Base-by-base conservation (phyloP, 192 early-diverging fungal species). In the Chytriomyces confervae region DNA sequence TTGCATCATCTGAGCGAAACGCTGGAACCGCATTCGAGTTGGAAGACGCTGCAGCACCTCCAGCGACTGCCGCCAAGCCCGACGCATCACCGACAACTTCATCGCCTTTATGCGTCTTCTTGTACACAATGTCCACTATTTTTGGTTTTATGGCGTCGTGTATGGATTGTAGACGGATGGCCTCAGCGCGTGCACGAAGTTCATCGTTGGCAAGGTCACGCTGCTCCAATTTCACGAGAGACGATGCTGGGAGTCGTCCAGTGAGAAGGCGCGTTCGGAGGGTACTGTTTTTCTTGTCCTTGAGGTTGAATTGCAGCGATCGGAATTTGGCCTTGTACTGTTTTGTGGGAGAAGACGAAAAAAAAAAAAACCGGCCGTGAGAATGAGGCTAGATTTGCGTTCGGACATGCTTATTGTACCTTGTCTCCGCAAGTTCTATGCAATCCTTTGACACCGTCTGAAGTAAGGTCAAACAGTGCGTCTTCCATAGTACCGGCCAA, bases 141-240 rank as follows among this genome's bases (percentile, higher is more conserved):
- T 87, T 71, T 7, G 82, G 83, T 50, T 86, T 81, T 43, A 92
- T 82, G 6, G 89, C 86, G 61, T 91, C 82, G 16, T 61, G 87
- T 23, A 90, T 78, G 68, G 84, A 88, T 66, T 85, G 79, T 77
- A 87, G 79, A 49, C 91, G 82, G 24, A 89, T 77, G 44, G 84
- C 82, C 48, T 88, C 91, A 3, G 82, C 81, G 68, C 88, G 87
- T 4, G 83, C 85, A 72, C 90, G 84, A 9, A 93, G 78, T 66
- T 89, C 90, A 1, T 93, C 92, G 72, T 93, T 94, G 0, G 75
- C 83, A 7, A 87, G 62, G 5, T 83, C 84, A 36, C 80, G 68
- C 16, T 82, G 65, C 11, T 77, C 66, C 9, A 86, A 73, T 10
- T 66, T 53, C 47, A 82, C 82, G 23, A 86, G 83, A 45, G 72